Evolutionary conservation across 371 early-diverging fungal genomes (phyloP).

Genomic region (Fennellomyces sp.): DNA sequence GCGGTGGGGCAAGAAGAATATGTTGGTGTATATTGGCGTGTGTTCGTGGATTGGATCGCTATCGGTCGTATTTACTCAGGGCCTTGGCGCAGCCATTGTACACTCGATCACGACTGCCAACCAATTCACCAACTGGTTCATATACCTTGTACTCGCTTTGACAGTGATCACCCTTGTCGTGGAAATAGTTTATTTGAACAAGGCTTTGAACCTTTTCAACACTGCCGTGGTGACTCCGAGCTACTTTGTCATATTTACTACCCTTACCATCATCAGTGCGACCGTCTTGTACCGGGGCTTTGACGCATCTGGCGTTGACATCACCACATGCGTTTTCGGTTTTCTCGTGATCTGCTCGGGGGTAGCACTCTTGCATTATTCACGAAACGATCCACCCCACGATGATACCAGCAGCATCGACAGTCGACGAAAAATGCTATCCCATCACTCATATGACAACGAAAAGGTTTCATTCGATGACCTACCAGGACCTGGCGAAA

Average conservation of each 20-base stretch:
- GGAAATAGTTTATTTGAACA: conserved; percentile 96
- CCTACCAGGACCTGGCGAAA: not conserved
- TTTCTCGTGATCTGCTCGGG: conserved; percentile 84
- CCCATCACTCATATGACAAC: conserved; percentile 28
- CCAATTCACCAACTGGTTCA: conserved; percentile 87
- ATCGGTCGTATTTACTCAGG: conserved; percentile 92
- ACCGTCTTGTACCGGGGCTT: conserved; percentile 90
- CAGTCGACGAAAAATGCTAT: conserved; percentile 25
- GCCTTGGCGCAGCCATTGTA: conserved; percentile 88
- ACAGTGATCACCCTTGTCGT: conserved; percentile 79
- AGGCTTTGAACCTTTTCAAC: conserved; percentile 91
- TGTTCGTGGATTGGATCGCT: conserved; percentile 92
- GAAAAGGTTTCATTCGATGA: conserved; percentile 24
- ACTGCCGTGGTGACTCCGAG: conserved; percentile 92
- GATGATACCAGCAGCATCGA: conserved; percentile 27
- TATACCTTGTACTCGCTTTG: conserved; percentile 79
- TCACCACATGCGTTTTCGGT: conserved; percentile 87
- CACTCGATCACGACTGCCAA: conserved; percentile 84
- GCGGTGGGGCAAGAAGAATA: conserved; percentile 81
- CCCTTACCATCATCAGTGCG: conserved; percentile 89
- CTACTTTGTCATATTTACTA: conserved; percentile 95
- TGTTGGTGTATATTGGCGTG: conserved; percentile 87
- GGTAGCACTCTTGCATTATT: conserved; percentile 44
- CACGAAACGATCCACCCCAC: conserved; percentile 9
- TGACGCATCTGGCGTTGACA: conserved; percentile 72